Percentiles rank a stretch among this genome's conserved stretches.
Evolutionary conservation across 2,329 filamentous ascomycete species (phyloP).

Genomic region (Chaetomium globosum): DNA sequence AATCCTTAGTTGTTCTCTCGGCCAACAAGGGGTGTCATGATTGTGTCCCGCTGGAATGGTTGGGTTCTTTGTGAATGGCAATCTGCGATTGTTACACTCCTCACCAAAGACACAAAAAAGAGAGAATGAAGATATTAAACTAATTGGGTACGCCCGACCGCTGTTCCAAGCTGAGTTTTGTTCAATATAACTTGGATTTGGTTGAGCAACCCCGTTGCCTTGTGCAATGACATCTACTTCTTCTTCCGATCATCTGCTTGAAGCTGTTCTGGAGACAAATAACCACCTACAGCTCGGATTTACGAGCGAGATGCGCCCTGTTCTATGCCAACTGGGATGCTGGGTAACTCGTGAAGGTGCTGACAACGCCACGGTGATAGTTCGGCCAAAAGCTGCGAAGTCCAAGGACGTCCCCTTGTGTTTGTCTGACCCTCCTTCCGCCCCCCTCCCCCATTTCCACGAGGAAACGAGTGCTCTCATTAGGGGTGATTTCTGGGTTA

Average conservation of each 20-base stretch:
- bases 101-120: background rate
- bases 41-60: background rate
- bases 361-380: background rate
- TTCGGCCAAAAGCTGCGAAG: background rate
- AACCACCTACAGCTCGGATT: background rate
- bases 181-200: background rate
- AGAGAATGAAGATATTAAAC: background rate
- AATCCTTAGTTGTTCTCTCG: background rate
- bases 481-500: constrained; percentile 5
- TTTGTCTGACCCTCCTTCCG: too few species aligned
- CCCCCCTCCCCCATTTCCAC: constrained; percentile 15
- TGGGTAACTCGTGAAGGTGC: background rate
- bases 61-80: background rate
- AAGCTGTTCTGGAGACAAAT: background rate
- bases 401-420: background rate
- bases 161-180: background rate
- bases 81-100: background rate
- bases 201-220: background rate
- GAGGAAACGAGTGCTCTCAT: constrained; percentile 19
- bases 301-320: background rate
- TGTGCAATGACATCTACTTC: background rate
- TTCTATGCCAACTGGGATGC: background rate
- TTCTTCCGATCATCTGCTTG: background rate
- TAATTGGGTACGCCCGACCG: too few species aligned
- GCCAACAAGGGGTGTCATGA: background rate